Evolutionary conservation across 345 rosid species (phyloP), one percentile per base, ranked within the genome.

Genomic region (Pugionium dolabratum): DNA sequence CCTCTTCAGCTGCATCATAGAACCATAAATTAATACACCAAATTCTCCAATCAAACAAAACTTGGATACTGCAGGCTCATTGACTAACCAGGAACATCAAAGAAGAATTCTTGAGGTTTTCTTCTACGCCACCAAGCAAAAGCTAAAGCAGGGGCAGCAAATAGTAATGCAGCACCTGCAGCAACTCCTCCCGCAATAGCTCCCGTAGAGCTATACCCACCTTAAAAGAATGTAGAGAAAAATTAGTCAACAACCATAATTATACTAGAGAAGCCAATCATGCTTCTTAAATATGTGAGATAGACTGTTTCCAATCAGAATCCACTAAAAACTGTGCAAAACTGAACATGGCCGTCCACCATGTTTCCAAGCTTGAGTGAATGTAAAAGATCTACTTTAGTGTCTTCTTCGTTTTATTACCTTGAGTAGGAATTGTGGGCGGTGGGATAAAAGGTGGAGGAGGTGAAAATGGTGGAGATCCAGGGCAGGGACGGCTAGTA

Each of bases 141-240:
- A 44, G 95, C 90, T 61, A 92, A 75, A 45, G 97, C 98, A 60
- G 98, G 98, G 29, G 97, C 95, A 59, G 97, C 98, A 84, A 87
- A 92, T 40, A 92, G 68, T 43, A 92, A 81, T 50, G 98, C 97
- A 61, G 97, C 97, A 80, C 93, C 97, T 32, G 97, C 97, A 57
- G 98, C 96, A 67, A 92, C 98, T 81, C 98, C 98, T 58, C 96
- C 98, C 9, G 95, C 95, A 73, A 89, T 92, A 28, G 97, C 98
- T 70, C 89, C 90, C 48, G 97, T 92, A 8, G 79, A 80, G 74
- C 89, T 79, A 67, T 69, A 82, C 54, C 95, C 86, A 68, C 86
- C 98, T 91, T 57, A 11, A 18, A 18, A 76, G 72, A 72, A 35
- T 25, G 54, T 33, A 43, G 2, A 7, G 36, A 6, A 30, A 5